Evolutionary conservation across 164 flowering plant species (phyloP), one percentile per base, ranked within the genome.

Genomic region (Warburgia ugandensis): DNA sequence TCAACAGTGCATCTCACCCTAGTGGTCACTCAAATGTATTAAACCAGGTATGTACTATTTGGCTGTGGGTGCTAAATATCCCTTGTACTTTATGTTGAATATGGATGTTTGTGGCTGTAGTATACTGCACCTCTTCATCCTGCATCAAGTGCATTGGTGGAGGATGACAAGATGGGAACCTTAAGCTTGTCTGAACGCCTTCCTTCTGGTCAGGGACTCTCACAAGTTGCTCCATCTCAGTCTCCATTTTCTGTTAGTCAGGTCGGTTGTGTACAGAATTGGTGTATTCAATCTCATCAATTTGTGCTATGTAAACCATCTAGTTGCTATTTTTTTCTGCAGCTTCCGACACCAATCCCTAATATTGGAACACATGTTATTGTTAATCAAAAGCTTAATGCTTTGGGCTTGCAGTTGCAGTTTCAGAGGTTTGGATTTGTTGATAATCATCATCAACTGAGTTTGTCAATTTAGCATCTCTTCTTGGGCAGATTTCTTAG

Each of bases 151-250:
- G 32, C 78, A 1, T 44, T 80, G 45, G 65, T 62, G 60, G 95
- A 86, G 56, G 96, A 94, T 51, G 99, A 89, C 29, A 94, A 89
- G 73, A 52, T 86, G 50, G 80, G 83, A 32, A 56, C 78, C 20
- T 60, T 86, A 29, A 73, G 78, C 43, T 73, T 82, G 51, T 67
- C 92, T 38, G 97, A 92, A 61, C 86, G 83, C 64, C 73, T 79
- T 55, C 84, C 96, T 60, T 62, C 90, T 54, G 79, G 74, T 35
- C 97, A 82, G 60, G 92, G 78, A 44, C 68, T 78, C 35, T 35
- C 84, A 42, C 96, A 73, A 59, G 71, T 74, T 29, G 45, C 76
- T 64, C 77, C 76, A 27, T 67, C 84, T 1, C 96, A 77, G 48
- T 61, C 83, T 35, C 73, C 78, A 0, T 86, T 75, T 52, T 67